These are phyloP conservation scores for Alternaria metachromatica DNA, from an alignment of 2,329 filamentous ascomycete species.

Conservation along the genomic window DNA sequence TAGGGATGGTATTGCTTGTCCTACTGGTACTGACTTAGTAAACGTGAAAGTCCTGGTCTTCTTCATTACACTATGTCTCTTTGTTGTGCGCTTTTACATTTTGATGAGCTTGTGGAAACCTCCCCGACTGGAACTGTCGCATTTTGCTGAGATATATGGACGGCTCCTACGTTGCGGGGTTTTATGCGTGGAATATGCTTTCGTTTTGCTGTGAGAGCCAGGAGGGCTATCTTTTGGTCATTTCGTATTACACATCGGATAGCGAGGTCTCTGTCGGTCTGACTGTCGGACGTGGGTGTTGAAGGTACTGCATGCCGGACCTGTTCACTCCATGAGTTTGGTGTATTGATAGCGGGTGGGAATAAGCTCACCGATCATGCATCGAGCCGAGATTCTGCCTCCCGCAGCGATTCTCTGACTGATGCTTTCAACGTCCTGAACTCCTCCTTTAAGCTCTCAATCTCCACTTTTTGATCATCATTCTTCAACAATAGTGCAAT, in stretches of 20 bases:
- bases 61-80: neutral
- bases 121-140: neutral
- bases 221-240: too few species aligned
- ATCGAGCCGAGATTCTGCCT: too few species aligned
- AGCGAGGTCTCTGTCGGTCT: too few species aligned
- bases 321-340: neutral
- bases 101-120: neutral
- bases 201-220: too few species aligned
- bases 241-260: too few species aligned
- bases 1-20: neutral
- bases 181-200: accelerated
- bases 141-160: neutral
- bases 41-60: neutral
- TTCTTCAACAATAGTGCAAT: too few species aligned
- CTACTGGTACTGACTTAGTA: accelerated
- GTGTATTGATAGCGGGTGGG: neutral
- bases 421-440: too few species aligned
- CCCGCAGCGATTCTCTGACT: too few species aligned
- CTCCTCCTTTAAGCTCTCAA: too few species aligned
- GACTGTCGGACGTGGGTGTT: too few species aligned
- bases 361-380: too few species aligned
- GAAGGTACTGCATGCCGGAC: neutral
- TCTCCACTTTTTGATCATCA: too few species aligned
- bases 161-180: neutral
- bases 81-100: neutral